Conservation (phyloP, 176 grass and related monocot species). For the Rhynchospora tenuis region DNA sequence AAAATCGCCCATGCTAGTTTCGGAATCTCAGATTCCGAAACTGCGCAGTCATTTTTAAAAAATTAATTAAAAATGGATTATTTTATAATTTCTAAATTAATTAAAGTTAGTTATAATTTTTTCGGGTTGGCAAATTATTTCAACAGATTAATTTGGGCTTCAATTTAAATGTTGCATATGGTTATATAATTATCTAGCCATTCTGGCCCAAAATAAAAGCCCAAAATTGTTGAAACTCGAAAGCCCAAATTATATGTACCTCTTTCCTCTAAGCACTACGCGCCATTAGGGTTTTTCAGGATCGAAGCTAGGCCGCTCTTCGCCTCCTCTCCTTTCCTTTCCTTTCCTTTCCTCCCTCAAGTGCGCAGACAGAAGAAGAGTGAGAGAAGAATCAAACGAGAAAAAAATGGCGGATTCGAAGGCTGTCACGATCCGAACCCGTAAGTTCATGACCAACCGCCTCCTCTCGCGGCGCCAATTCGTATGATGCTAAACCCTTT, state of each 20-base stretch:
- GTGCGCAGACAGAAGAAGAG: slow-evolving; percentile 2
- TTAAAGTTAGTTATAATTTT: too few species aligned
- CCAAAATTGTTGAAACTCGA: not conserved
- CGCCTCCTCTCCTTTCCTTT: not conserved
- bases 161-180: too few species aligned
- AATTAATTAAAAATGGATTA: too few species aligned
- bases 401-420: slow-evolving; percentile 63
- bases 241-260: not conserved
- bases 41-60: too few species aligned
- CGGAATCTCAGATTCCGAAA: too few species aligned
- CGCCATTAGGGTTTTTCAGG: not conserved
- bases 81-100: too few species aligned
- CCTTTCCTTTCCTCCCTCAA: not conserved
- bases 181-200: not conserved
- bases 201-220: not conserved
- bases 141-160: too few species aligned
- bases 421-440: slow-evolving; percentile 75
- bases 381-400: not conserved
- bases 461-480: slow-evolving; percentile 91
- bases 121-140: too few species aligned
- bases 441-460: slow-evolving; percentile 98
- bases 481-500: slow-evolving; percentile 24
- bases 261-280: not conserved
- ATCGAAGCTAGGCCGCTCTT: not conserved
- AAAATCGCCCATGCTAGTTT: too few species aligned